Evolutionary conservation across 495 filamentous ascomycete species (phyloP).

Genomic region (Coniosporium apollinis): DNA sequence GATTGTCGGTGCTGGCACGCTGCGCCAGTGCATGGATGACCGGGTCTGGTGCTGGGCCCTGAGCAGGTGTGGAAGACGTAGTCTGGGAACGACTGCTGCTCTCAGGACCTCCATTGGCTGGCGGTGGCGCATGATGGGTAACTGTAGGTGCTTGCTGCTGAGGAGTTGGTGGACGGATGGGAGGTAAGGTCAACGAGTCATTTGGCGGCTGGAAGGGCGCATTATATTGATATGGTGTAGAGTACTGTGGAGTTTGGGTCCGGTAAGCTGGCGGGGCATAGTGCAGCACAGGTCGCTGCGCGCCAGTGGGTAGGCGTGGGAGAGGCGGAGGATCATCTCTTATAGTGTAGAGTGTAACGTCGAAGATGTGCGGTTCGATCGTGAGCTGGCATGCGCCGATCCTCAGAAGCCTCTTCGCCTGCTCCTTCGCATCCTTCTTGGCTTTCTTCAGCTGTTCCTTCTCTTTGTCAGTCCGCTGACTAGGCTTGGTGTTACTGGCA

Average conservation of each 20-base stretch:
- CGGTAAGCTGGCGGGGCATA: conserved; percentile 29
- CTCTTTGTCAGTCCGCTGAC: conserved; percentile 43
- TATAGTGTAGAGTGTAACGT: conserved; percentile 69
- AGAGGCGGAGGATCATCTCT: conserved; percentile 40
- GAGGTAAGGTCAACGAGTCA: too few species aligned
- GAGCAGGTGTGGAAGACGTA: too few species aligned
- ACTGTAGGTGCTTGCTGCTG: conserved; percentile 26
- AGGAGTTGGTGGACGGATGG: conserved; percentile 7
- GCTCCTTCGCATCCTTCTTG: conserved; percentile 66
- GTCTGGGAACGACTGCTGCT: background rate
- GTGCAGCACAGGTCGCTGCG: conserved; percentile 45
- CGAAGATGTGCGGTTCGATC: conserved; percentile 82
- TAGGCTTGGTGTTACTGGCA: conserved; percentile 18
- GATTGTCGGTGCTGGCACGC: conserved; percentile 65
- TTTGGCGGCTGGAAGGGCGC: background rate
- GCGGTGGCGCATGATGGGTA: conserved; percentile 7
- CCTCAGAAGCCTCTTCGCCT: conserved; percentile 65
- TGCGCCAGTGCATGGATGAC: conserved; percentile 91
- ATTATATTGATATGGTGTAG: conserved; percentile 1
- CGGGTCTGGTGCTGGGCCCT: conserved; percentile 50
- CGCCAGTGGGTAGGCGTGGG: too few species aligned
- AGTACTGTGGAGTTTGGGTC: background rate
- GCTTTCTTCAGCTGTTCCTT: conserved; percentile 52
- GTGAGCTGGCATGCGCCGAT: conserved; percentile 66
- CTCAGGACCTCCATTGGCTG: background rate